Base-by-base conservation (phyloP, 1,284 basidiomycete species). In the Inonotus obliquus region DNA sequence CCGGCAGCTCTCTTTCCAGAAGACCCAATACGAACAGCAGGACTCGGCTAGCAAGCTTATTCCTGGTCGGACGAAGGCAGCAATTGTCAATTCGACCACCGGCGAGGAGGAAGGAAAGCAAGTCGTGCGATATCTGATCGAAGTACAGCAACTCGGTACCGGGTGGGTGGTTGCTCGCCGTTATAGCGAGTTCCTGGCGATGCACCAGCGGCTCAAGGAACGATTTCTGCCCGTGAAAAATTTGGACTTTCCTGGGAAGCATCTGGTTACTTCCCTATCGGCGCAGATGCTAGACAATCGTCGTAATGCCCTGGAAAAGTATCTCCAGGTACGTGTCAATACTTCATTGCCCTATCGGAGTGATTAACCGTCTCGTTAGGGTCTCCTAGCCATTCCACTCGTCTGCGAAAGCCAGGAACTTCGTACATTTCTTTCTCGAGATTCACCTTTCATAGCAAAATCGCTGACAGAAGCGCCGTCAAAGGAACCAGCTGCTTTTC, bases 121-220 rank as follows among this genome's bases (percentile, higher is more conserved):
- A 27, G 92, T 97, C 27, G 93, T 96, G 38, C 82, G 94, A 39
- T 99, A 98, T 71, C 82, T 94, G n/a, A 82, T 98, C 51, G 92
- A 97, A 72, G 86, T 99, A 1, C 89, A 91, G 69, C 94, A 96
- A 69, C 78, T 92, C 25, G 86, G 82, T n/a, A 89, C 89, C 1
- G 92, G 92, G 2, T 98, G 96, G 96, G 87, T 94, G 27, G 89
- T 98, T 2, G 88, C 92, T 4, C 79, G 95, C 65, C 79, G 96
- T 63, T 99, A 97, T 73, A 97, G 94, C 72, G 96, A 98, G 71
- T 99, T 99, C 72, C 83, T 90, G 68, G 86, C 83, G 57, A 87
- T 98, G 80, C 92, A 98, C 71, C 89, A 87, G 67, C 85, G 87
- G 61, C 75, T 99, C 53, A 85, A 86, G 62, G 92, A 95, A 57